phyloP scores from a whole-genome alignment of 164 flowering plant species.

The Umbellularia californica region DNA sequence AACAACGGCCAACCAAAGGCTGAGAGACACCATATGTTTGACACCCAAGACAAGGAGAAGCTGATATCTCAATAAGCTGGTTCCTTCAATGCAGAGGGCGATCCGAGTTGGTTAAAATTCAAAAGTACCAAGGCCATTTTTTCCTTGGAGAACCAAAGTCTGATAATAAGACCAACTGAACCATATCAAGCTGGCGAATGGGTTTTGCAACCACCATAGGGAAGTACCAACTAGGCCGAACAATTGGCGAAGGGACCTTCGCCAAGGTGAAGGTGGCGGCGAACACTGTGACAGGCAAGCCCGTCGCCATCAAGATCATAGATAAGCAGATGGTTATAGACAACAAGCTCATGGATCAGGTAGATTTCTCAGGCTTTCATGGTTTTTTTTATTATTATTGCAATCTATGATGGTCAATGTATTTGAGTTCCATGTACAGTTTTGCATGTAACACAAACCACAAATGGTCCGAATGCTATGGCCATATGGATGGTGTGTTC shows the following conservation, averaged over 20 bases:
- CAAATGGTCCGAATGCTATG: too few relatives aligned
- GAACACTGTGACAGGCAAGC: slow-evolving; percentile 33
- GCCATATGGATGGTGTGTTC: too few relatives aligned
- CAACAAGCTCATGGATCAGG: slow-evolving; percentile 59
- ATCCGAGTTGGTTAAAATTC: neutral
- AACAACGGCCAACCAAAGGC: neutral
- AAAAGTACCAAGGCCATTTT: neutral
- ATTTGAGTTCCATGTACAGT: neutral
- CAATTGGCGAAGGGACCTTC: slow-evolving; percentile 71
- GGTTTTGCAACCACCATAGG: slow-evolving; percentile 44
- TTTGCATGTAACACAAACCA: neutral
- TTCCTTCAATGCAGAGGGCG: neutral
- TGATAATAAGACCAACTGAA: too few relatives aligned
- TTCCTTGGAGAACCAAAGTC: too few relatives aligned
- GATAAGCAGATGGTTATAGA: slow-evolving; percentile 57
- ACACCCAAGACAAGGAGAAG: neutral
- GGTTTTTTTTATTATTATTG: neutral
- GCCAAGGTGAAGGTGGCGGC: slow-evolving; percentile 74
- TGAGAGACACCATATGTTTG: neutral
- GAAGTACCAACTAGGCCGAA: slow-evolving; percentile 51
- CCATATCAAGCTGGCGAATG: slow-evolving; percentile 25
- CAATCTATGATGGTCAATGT: neutral
- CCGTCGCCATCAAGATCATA: slow-evolving; percentile 68
- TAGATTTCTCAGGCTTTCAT: neutral
- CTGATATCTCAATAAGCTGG: neutral